A percentile compares a stretch with the other conserved stretches of the same genome.
Conservation (phyloP, 148 eudicot genomes). For the Amaranthus hypochondriacus region DNA sequence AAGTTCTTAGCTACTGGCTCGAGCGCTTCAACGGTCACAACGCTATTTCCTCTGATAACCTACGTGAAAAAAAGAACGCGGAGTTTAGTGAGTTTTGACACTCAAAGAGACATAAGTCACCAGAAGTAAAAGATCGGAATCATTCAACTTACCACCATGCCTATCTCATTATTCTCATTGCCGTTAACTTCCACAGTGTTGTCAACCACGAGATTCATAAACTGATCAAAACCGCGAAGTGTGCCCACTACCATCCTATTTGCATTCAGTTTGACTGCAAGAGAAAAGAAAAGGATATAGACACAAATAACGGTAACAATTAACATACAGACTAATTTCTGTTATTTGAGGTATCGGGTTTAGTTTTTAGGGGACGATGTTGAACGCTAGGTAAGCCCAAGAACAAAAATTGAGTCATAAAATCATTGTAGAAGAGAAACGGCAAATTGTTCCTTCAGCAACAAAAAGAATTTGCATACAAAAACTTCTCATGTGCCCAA, state of each 20-base stretch:
- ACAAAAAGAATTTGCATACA: too few relatives aligned
- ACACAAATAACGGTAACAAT: too few relatives aligned
- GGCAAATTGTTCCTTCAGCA: too few relatives aligned
- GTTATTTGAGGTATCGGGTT: too few relatives aligned
- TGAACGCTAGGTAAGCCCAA: too few relatives aligned
- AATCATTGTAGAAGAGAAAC: too few relatives aligned
- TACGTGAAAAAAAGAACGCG: slow-evolving; percentile 21
- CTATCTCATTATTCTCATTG: slow-evolving; percentile 76
- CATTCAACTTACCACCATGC: slow-evolving; percentile 81
- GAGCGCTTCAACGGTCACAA: slow-evolving; percentile 93
- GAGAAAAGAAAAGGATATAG: neutral
- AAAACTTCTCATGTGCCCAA: too few relatives aligned
- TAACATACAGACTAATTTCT: too few relatives aligned
- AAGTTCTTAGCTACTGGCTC: slow-evolving; percentile 54
- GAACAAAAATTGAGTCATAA: too few relatives aligned
- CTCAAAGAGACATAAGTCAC: neutral
- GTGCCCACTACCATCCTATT: slow-evolving; percentile 83
- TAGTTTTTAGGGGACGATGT: too few relatives aligned
- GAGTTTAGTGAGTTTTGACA: neutral
- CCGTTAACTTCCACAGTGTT: slow-evolving; percentile 90
- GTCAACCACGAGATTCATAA: slow-evolving; percentile 93
- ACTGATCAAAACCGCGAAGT: slow-evolving; percentile 94
- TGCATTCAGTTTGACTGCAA: slow-evolving; percentile 93
- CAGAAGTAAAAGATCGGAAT: neutral
- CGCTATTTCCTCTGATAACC: slow-evolving; percentile 95